Conservation (phyloP, 768 basidiomycete species). For the Dioszegia crocea region DNA sequence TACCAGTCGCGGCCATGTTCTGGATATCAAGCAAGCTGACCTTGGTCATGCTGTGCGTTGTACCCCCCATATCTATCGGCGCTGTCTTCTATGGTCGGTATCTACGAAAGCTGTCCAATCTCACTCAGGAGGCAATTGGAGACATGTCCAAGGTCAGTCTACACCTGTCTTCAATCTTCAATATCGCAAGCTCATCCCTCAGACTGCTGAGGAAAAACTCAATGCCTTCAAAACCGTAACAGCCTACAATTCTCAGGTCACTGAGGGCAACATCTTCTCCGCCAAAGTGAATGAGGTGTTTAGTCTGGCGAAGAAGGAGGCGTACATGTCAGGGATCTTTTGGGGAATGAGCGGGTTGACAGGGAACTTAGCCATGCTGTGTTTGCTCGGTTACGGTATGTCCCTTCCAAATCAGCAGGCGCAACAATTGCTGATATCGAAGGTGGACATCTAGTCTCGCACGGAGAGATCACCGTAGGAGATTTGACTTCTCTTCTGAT, state of each 20-base stretch:
- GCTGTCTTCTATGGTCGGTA: constrained; percentile 87
- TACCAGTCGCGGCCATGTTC: constrained; percentile 85
- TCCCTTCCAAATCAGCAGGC: background rate
- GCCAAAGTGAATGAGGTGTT: constrained; percentile 62
- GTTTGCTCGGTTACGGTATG: constrained; percentile 81
- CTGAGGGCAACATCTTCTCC: constrained; percentile 74
- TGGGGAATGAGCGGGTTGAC: constrained; percentile 76
- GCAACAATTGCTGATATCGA: background rate
- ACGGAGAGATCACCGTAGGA: constrained; percentile 82
- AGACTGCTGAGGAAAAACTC: constrained; percentile 86
- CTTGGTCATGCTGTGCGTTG: constrained; percentile 83
- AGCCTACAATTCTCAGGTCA: constrained; percentile 53
- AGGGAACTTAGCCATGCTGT: constrained; percentile 85
- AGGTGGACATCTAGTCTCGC: constrained; percentile 88
- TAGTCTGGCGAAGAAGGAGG: constrained; percentile 74
- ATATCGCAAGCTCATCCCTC: background rate
- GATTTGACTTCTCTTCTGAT: constrained; percentile 82
- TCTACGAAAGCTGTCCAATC: constrained; percentile 80
- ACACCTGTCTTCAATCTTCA: background rate
- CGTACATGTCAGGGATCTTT: constrained; percentile 84
- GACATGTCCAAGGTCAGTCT: constrained; percentile 74
- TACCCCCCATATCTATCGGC: constrained; percentile 60
- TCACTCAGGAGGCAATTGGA: constrained; percentile 90
- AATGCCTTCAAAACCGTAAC: constrained; percentile 80
- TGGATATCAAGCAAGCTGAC: constrained; percentile 76